A percentile compares a stretch with the other conserved stretches of the same genome.
Evolutionary conservation across 352 stramenopile genomes (phyloP).

Genomic region (Elongisporangium undulatum): DNA sequence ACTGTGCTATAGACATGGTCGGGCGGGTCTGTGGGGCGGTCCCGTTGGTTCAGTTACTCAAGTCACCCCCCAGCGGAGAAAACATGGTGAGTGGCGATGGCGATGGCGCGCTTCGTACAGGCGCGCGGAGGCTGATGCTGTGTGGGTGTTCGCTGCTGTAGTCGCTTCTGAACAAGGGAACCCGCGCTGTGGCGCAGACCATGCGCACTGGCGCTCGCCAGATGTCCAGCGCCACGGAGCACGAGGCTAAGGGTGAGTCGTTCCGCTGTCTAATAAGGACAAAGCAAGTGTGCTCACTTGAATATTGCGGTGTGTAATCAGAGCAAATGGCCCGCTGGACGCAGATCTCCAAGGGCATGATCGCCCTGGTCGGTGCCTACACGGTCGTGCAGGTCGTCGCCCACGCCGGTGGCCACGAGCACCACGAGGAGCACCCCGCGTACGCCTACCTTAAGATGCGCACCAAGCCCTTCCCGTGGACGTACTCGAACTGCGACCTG

Average conservation of each 20-base stretch:
- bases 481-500: constrained; percentile 76
- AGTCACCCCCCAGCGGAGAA: neutral
- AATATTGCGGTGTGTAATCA: constrained; percentile 10
- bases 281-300: neutral
- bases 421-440: constrained; percentile 57
- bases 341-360: constrained; percentile 84
- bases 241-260: constrained; percentile 71
- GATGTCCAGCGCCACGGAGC: constrained; percentile 80
- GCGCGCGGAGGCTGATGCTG: neutral
- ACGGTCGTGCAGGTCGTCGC: constrained; percentile 55
- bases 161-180: constrained; percentile 66
- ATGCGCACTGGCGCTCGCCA: constrained; percentile 52
- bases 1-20: constrained; percentile 2
- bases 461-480: constrained; percentile 85
- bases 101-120: constrained; percentile 1
- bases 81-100: constrained; percentile 7
- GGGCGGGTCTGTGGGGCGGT: neutral
- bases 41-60: neutral
- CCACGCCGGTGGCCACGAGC: constrained; percentile 39
- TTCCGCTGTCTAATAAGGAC: neutral
- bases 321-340: constrained; percentile 85
- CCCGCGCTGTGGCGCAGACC: constrained; percentile 42
- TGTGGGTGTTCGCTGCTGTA: constrained; percentile 10
- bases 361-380: constrained; percentile 48
- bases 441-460: constrained; percentile 86